Base-by-base conservation (phyloP, 1,284 basidiomycete species). In the Heimioporus retisporus region DNA sequence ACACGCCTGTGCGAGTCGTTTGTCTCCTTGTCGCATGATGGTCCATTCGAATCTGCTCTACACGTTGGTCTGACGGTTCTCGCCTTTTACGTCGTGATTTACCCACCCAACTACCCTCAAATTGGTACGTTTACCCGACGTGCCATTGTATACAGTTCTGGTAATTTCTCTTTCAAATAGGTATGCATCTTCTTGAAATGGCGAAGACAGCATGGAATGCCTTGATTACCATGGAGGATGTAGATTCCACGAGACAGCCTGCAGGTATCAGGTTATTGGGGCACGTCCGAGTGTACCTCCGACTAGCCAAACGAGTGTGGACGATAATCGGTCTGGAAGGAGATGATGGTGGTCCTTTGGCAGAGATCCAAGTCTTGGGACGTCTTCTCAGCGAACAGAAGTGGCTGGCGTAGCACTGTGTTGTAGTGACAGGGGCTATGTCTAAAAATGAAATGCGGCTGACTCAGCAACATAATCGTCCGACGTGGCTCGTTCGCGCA, bases 161-260 rank as follows among this genome's bases (percentile, higher is more conserved):
- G 31, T n/a, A 21, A 60, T 25, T 7, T 8, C 0, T 44, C 31
- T n/a, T 53, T 64, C 51, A n/a, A 55, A 44, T 62, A 93, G 92
- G 92, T 15, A 82, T 93, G 80, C 92, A 94, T 76, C 80, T 88
- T n/a, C 75, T 93, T 19, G 92, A 94, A 75, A 77, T 93, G 71
- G 85, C 91, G 4, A 94, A 94, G 80, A 89, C 90, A 4, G 82
- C 84, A 11, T 94, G 92, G 93, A 93, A 94, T 74, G 83, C 81
- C 8, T 78, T 82, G 15, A 69, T 82, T 61, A 82, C 74, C 11
- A 60, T 61, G 42, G 69, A 75, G 35, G 31, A n/a, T 5, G n/a
- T 25, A 13, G 62, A 65, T 23, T 31, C 59, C 14, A 25, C 40
- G 28, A 53, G 48, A 3, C 54, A 25, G 5, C 31, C 55, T 16